Evolutionary conservation across 768 basidiomycete genomes (phyloP).

Genomic region (Rhizopogon vinicolor): DNA sequence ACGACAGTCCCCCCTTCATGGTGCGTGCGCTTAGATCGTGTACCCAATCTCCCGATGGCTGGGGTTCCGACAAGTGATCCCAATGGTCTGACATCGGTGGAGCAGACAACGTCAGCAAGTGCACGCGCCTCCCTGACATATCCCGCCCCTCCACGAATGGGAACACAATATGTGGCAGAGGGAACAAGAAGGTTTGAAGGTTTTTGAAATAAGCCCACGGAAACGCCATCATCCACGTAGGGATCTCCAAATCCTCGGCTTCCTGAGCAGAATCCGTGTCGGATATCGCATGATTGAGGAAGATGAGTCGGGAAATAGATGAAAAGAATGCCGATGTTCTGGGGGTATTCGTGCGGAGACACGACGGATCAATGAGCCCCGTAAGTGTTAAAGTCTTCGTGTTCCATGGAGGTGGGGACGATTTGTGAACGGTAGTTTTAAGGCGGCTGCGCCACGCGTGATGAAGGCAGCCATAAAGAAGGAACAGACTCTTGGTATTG

Average conservation of each 20-base stretch:
- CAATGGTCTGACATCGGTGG: neutral
- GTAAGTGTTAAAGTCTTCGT: constrained; percentile 24
- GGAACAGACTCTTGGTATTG: constrained; percentile 22
- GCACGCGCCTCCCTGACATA: neutral
- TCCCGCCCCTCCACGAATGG: no score
- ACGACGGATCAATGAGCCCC: constrained; percentile 27
- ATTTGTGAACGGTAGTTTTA: constrained; percentile 6
- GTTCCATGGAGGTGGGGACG: constrained; percentile 22
- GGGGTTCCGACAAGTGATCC: no score
- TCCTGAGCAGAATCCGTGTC: constrained; percentile 1
- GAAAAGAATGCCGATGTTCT: constrained; percentile 29
- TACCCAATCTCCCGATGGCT: no score
- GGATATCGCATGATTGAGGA: constrained; percentile 9
- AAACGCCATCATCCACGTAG: constrained; percentile 3
- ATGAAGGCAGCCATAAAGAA: constrained; percentile 30
- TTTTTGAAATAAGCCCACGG: constrained; percentile 28
- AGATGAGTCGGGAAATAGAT: constrained; percentile 31
- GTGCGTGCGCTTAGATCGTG: no score
- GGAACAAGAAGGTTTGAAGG: constrained; percentile 7
- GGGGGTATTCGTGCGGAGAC: constrained; percentile 23
- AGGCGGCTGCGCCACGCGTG: neutral
- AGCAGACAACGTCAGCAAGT: neutral
- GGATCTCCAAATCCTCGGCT: neutral
- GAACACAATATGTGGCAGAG: neutral
- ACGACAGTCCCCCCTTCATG: no score